Percentiles rank a stretch among this genome's conserved stretches.
Evolutionary conservation across 2,329 filamentous ascomycete species (phyloP).

Genomic region (Phialophora tarda): DNA sequence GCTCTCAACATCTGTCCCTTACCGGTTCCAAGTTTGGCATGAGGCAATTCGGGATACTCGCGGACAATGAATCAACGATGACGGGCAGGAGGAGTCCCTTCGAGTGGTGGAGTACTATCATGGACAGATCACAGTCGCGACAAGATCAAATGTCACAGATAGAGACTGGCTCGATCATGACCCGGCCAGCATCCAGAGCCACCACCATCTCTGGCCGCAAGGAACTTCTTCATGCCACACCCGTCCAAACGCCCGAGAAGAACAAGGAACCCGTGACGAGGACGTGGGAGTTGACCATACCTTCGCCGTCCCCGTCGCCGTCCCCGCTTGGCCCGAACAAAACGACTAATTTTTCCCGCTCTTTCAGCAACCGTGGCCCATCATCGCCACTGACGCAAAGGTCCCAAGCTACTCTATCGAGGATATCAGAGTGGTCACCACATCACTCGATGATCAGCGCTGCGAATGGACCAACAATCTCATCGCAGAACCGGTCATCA

Average conservation of each 20-base stretch:
- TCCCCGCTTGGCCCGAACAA: slow-evolving; percentile 23
- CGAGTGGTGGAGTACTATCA: slow-evolving; percentile 39
- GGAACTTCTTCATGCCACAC: slow-evolving; percentile 23
- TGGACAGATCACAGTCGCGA: slow-evolving; percentile 36
- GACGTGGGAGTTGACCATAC: slow-evolving; percentile 27
- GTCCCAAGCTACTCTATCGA: slow-evolving; percentile 34
- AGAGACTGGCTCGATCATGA: slow-evolving; percentile 30
- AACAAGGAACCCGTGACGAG: slow-evolving; percentile 22
- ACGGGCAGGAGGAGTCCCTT: slow-evolving; percentile 39
- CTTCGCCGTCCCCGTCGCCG: slow-evolving; percentile 23
- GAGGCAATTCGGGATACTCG: slow-evolving; percentile 35
- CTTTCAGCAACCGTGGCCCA: slow-evolving; percentile 24
- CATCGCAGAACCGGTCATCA: slow-evolving; percentile 12
- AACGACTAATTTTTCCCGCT: slow-evolving; percentile 33
- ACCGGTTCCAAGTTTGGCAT: slow-evolving; percentile 41
- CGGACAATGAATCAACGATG: slow-evolving; percentile 36
- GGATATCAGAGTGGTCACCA: slow-evolving; percentile 37
- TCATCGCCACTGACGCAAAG: slow-evolving; percentile 29
- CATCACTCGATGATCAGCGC: slow-evolving; percentile 35
- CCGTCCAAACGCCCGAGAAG: slow-evolving; percentile 32
- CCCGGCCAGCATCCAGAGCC: slow-evolving; percentile 27
- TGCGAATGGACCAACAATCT: slow-evolving; percentile 11
- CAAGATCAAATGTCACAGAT: slow-evolving; percentile 33
- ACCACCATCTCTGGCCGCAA: slow-evolving; percentile 25
- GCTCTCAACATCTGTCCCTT: slow-evolving; percentile 39